These are phyloP conservation scores for Heterobasidion annosum DNA, from an alignment of 1,284 basidiomycete genomes.

Conservation along the genomic window DNA sequence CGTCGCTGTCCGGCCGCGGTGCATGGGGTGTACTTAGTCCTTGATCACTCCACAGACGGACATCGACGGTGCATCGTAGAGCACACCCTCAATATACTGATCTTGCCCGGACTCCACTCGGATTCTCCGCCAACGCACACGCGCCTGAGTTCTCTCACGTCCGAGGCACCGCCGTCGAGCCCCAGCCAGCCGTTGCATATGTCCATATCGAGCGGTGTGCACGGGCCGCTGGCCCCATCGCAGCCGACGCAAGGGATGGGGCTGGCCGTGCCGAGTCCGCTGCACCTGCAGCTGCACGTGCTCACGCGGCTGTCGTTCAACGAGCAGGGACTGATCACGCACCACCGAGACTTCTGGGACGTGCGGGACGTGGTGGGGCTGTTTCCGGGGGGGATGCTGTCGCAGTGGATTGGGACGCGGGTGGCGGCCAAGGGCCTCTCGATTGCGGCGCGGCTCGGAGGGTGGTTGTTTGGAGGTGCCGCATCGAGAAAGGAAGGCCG, in stretches of 20 bases:
- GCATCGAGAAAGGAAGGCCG: conserved; percentile 4
- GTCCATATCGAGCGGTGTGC: conserved; percentile 3
- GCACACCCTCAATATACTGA: conserved; percentile 36
- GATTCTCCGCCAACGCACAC: conserved; percentile 9
- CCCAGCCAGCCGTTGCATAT: conserved; percentile 9
- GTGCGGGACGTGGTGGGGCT: conserved; percentile 28
- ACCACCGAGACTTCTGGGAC: conserved; percentile 72
- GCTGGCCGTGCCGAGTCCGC: conserved; percentile 50
- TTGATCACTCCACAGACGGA: conserved; percentile 36
- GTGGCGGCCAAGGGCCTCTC: conserved; percentile 46
- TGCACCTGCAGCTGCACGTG: conserved; percentile 62
- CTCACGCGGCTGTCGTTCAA: conserved; percentile 66
- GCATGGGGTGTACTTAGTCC: too few relatives aligned
- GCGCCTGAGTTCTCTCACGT: conserved; percentile 8
- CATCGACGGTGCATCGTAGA: conserved; percentile 63
- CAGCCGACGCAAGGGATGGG: conserved; percentile 44
- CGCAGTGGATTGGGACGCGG: conserved; percentile 58
- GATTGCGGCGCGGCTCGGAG: conserved; percentile 16
- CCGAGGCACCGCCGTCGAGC: conserved; percentile 7
- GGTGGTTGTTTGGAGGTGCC: conserved; percentile 9
- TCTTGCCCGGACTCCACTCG: conserved; percentile 28
- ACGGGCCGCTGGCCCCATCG: conserved; percentile 22
- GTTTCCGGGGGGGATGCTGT: conserved; percentile 53
- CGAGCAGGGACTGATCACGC: conserved; percentile 62
- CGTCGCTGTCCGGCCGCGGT: too few relatives aligned